Evolutionary conservation across 2,329 filamentous ascomycete species (phyloP).

Genomic region (Trichoderma sp.): DNA sequence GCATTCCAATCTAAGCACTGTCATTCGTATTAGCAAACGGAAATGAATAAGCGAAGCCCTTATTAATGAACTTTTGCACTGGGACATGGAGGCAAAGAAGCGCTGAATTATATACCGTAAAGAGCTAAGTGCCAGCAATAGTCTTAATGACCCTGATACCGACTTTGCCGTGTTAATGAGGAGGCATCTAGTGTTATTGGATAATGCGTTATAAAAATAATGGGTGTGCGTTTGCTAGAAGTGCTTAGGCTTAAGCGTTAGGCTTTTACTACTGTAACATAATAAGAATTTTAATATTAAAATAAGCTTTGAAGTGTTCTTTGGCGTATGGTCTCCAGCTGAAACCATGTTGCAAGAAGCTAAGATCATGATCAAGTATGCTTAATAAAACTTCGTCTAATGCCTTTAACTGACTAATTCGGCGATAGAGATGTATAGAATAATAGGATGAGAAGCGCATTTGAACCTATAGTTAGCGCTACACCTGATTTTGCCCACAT

Average conservation of each 20-base stretch:
- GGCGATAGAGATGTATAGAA: slow-evolving; percentile 2
- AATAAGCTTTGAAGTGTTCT: slow-evolving; percentile 10
- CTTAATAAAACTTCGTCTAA: background rate
- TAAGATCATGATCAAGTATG: slow-evolving; percentile 11
- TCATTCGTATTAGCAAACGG: background rate
- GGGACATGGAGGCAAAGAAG: background rate
- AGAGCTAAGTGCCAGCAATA: background rate
- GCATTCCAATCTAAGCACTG: background rate
- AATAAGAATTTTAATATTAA: background rate
- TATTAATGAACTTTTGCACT: background rate
- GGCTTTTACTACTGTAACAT: background rate
- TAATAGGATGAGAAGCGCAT: slow-evolving; percentile 13
- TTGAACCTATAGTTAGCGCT: background rate
- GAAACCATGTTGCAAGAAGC: slow-evolving; percentile 14
- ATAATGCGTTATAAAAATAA: slow-evolving; percentile 6
- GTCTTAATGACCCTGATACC: background rate
- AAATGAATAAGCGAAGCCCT: background rate
- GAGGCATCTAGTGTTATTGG: background rate
- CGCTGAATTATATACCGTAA: background rate
- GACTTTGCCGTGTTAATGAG: slow-evolving; percentile 12
- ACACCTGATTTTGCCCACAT: slow-evolving; percentile 2
- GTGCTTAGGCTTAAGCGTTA: slow-evolving; percentile 7
- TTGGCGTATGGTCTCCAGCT: background rate
- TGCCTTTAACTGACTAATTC: background rate
- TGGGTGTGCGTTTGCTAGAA: slow-evolving; percentile 18